Base-by-base conservation (phyloP, 768 basidiomycete genomes). In the Panellus pusillus region DNA sequence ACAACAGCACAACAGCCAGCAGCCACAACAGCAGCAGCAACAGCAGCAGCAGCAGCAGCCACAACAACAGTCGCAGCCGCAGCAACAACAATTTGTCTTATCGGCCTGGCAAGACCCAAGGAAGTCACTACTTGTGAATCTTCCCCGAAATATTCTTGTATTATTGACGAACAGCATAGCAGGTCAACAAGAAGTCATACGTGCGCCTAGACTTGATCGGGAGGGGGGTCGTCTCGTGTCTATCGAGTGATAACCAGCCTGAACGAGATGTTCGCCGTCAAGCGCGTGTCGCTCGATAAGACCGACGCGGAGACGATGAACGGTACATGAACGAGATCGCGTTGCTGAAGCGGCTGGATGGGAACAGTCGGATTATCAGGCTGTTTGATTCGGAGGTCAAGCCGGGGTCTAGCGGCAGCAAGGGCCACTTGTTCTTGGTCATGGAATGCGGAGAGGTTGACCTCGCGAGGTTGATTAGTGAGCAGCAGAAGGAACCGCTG, bases 371-470 rank as follows among this genome's bases (percentile, higher is more conserved):
- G 42, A 95, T 99, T 61, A 98, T 99, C 60, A 81, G 89, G 50
- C 71, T 99, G 45, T 81, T 94, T 60, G 96, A 98, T 65, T 90
- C 89, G 52, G 95, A 98, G 71, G 82, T 95, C 35, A 90, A 86
- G 63, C 77, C 81, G 5, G 80, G 80, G 3, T 81, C 83, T 27
- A 82, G 81, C 19, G 87, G 87, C 15, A 83, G 79, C 59, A 91
- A 87, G 64, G 88, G 87, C 0, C 77, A 84, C 57, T 66, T 98
- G 50, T 74, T 92, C 71, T 78, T 98, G 66, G 88, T 98, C 5
- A 94, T 99, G 93, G 96, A 99, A 67, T 93, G 89, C 56, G 96
- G 96, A 8, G 96, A 99, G 73, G 83, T 93, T 28, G 96, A 98
- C 70, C 76, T 98, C 48, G 87, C 93, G 37, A 81, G 81, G 59